These are phyloP conservation scores for Candida maris DNA, from an alignment of 805 yeast genomes.

Conservation along the genomic window DNA sequence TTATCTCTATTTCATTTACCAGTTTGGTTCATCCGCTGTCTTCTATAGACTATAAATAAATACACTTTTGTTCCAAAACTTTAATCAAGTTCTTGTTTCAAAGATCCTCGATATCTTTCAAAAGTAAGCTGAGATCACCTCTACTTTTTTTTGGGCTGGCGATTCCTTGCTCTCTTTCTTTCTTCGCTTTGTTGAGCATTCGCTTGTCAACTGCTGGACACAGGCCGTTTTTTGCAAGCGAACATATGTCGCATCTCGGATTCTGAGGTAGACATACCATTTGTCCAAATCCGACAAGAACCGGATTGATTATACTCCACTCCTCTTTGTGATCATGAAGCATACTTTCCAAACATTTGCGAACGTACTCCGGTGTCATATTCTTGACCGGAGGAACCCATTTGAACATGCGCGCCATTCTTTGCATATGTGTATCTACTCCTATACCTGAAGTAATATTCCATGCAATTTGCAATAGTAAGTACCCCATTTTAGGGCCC, in stretches of 20 bases:
- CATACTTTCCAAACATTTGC: conserved; percentile 69
- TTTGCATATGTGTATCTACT: conserved; percentile 86
- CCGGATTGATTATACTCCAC: conserved; percentile 85
- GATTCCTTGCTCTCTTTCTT: conserved; percentile 21
- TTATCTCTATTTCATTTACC: conserved; percentile 30
- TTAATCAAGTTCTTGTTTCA: conserved; percentile 1
- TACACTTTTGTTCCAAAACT: conserved; percentile 2
- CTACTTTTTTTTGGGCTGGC: conserved; percentile 29
- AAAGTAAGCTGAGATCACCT: conserved; percentile 40
- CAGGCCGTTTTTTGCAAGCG: conserved; percentile 46
- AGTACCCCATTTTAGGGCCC: conserved; percentile 92
- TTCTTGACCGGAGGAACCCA: conserved; percentile 57
- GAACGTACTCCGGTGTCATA: conserved; percentile 71
- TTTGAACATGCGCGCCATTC: conserved; percentile 74
- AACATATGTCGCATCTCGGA: conserved; percentile 67
- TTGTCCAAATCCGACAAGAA: conserved; percentile 92
- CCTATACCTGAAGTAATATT: conserved; percentile 76
- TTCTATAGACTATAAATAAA: conserved; percentile 3
- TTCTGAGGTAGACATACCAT: conserved; percentile 74
- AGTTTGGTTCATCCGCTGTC: conserved; percentile 13
- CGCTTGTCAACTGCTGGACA: conserved; percentile 58
- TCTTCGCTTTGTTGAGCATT: conserved; percentile 31
- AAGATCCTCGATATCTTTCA: conserved; percentile 34
- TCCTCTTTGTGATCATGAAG: conserved; percentile 52
- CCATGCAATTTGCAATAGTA: conserved; percentile 84